Base-by-base conservation (phyloP, 495 filamentous ascomycete genomes). In the Penicillium pancosmium region DNA sequence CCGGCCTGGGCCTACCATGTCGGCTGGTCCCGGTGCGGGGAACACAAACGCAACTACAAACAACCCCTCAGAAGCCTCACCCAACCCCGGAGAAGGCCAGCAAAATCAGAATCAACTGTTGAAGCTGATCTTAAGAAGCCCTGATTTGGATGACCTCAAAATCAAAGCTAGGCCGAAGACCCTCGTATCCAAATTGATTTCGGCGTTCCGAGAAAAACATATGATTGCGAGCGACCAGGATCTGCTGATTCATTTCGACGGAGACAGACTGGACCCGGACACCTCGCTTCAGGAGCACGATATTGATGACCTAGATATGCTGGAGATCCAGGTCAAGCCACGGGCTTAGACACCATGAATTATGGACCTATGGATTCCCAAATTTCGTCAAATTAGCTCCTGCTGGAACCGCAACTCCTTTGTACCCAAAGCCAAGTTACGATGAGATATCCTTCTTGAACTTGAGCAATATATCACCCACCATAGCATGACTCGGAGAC, bases 221-320 rank as follows among this genome's bases (percentile, higher is more conserved):
- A 61, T 73, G 9, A 67, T 89, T 15, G 52, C 66, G 1, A 61
- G 71, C 3, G 80, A 81, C 4, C 79, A 80, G 49, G 68, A 78
- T 1, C 73, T 97, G 15, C 80, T 80, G 12, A 75, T 97, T 1
- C 73, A 81, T 51, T 94, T 93, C 71, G 93, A 98, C 61, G 93
- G 93, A 16, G 92, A 96, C 47, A 73, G 76, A 46, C 71, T 97
- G 21, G 81, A 85, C 1, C 80, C 86, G 0, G 76, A 83, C 5
- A 79, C 81, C 27, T 80, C 78, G 23, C 75, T 97, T 5, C 75
- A 69, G 18, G 85, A 89, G 38, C 79, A 89, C n/a, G 92, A 95
- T 12, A 79, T 97, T 40, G 82, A 82, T 13, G 90, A 97, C 63
- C 79, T 86, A 71, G 93, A 95, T 65, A 80, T 84, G 52, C 67